A percentile compares a stretch with the other conserved stretches of the same genome.
Evolutionary conservation across 192 early-diverging fungal species (phyloP).

Genomic region (Mortierella alpina): DNA sequence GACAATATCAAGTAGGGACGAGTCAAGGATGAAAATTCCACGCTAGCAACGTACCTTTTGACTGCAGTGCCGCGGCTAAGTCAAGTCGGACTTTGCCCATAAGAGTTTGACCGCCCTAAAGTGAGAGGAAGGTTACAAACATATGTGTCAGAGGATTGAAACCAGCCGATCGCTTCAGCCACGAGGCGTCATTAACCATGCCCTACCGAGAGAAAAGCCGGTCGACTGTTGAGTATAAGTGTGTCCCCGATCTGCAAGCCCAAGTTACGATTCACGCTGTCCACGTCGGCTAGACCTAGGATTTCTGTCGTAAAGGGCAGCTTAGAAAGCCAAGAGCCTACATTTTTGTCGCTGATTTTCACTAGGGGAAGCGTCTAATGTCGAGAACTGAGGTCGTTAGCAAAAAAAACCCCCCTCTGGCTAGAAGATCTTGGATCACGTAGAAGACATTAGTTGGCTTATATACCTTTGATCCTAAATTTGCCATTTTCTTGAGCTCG

Average conservation of each 20-base stretch:
- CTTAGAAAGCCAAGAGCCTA: conserved; percentile 53
- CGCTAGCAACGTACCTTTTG: conserved; percentile 48
- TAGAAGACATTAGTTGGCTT: neutral
- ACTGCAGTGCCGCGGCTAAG: conserved; percentile 61
- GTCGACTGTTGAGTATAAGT: conserved; percentile 65
- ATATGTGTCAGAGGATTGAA: neutral
- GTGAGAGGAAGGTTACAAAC: neutral
- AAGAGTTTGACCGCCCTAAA: conserved; percentile 58
- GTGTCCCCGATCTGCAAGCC: conserved; percentile 66
- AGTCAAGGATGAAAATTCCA: too few relatives aligned
- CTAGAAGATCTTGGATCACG: neutral
- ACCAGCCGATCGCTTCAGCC: neutral
- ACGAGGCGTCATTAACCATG: neutral
- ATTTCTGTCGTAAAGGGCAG: conserved; percentile 31
- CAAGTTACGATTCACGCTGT: conserved; percentile 24
- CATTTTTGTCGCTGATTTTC: conserved; percentile 62
- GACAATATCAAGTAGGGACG: too few relatives aligned
- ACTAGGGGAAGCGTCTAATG: conserved; percentile 42
- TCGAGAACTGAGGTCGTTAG: neutral
- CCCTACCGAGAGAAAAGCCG: conserved; percentile 57
- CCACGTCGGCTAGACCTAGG: conserved; percentile 10
- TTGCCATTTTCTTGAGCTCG: conserved; percentile 44
- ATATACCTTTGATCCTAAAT: conserved; percentile 15
- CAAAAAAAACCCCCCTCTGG: neutral
- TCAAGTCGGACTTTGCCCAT: conserved; percentile 60